phyloP scores from a whole-genome alignment of 2,329 filamentous ascomycete genomes.

The Aspergillus felis region DNA sequence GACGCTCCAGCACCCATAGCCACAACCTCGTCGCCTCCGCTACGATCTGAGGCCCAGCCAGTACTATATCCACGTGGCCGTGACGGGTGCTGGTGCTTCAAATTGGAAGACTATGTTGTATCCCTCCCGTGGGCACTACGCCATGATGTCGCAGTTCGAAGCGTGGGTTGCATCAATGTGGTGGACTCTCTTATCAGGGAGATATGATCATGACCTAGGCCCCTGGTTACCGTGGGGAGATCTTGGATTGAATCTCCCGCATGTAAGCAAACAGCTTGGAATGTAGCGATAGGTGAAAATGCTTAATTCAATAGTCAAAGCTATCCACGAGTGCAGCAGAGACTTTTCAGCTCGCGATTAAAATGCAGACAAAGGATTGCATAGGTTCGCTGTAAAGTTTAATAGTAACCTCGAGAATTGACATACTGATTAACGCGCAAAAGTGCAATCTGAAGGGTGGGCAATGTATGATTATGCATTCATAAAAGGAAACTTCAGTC shows the following conservation, averaged over 20 bases:
- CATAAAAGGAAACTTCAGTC: conserved; percentile 6
- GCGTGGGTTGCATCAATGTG: not conserved
- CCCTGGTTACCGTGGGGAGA: too few species aligned
- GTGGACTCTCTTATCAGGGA: not conserved
- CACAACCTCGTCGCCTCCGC: not conserved
- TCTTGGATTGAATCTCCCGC: not conserved
- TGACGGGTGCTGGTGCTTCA: not conserved
- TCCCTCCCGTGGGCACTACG: not conserved
- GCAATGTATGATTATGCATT: conserved; percentile 4
- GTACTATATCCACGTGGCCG: not conserved
- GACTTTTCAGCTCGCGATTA: not conserved
- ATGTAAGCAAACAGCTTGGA: not conserved
- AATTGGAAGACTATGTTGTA: not conserved
- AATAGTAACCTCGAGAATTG: not conserved
- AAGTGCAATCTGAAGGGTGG: not conserved
- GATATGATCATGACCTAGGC: not conserved
- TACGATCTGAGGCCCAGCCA: not conserved
- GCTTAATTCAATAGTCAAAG: not conserved
- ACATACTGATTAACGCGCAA: not conserved
- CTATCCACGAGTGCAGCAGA: not conserved
- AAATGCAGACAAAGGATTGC: not conserved
- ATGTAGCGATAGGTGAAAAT: not conserved
- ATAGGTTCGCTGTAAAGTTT: not conserved
- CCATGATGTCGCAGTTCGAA: not conserved
- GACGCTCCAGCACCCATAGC: not conserved